Conservation (phyloP, 2,329 filamentous ascomycete genomes). For the Cercospora sp. region DNA sequence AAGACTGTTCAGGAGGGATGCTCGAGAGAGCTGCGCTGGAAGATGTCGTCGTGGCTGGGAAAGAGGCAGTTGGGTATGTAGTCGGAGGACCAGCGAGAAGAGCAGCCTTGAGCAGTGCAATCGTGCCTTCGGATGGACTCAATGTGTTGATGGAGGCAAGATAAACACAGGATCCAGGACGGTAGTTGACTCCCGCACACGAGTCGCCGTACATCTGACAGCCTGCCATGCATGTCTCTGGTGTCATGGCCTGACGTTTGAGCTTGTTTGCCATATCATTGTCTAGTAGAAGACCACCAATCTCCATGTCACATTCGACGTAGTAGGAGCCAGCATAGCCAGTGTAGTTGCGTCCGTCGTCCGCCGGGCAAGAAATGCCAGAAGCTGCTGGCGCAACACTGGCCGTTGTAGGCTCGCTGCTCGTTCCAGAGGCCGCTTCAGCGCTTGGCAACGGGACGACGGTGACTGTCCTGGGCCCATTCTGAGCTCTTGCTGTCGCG, state of each 20-base stretch:
- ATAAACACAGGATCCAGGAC: background rate
- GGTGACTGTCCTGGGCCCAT: background rate
- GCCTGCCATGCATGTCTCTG: slow-evolving; percentile 1
- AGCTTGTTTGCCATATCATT: background rate
- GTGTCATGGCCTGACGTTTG: slow-evolving; percentile 6
- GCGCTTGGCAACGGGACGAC: background rate
- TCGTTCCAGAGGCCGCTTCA: background rate
- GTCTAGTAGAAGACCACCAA: background rate
- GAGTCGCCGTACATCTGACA: slow-evolving; percentile 5
- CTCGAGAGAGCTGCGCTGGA: background rate
- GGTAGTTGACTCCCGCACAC: slow-evolving; percentile 1
- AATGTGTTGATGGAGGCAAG: background rate
- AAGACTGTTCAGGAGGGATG: background rate
- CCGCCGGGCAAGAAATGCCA: background rate
- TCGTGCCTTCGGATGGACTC: background rate
- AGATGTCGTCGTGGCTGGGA: background rate
- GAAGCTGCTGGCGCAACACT: background rate
- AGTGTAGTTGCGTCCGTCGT: slow-evolving; percentile 1
- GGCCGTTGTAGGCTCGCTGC: background rate
- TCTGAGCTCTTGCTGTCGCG: slow-evolving; percentile 11
- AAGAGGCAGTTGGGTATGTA: background rate
- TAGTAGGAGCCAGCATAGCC: slow-evolving; percentile 1
- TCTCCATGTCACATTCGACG: slow-evolving; percentile 6
- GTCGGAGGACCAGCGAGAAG: background rate
- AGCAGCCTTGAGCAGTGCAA: slow-evolving; percentile 1